phyloP scores from a whole-genome alignment of 768 basidiomycete species.

The Mycena crocata region DNA sequence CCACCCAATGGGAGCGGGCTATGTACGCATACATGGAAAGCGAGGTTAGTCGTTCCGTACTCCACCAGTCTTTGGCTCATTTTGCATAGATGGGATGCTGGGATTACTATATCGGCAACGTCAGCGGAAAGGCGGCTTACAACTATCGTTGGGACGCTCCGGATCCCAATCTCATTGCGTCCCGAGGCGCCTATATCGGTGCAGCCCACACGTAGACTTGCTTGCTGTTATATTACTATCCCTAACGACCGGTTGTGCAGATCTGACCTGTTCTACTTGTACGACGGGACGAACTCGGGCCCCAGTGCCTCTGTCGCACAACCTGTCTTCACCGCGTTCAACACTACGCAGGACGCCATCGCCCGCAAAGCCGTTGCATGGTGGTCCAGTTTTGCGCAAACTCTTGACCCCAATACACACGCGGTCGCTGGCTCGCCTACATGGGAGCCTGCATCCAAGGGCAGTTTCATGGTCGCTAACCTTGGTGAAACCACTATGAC shows the following conservation, averaged over 20 bases:
- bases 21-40: constrained; percentile 39
- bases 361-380: constrained; percentile 33
- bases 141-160: constrained; percentile 38
- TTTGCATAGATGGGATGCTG: constrained; percentile 25
- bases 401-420: constrained; percentile 33
- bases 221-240: not conserved
- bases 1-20: constrained; percentile 36
- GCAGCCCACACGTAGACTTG: constrained; percentile 31
- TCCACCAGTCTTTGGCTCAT: not conserved
- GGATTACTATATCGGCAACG: constrained; percentile 37
- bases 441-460: constrained; percentile 28
- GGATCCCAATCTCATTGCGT: constrained; percentile 32
- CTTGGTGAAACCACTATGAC: constrained; percentile 7
- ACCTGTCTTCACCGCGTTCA: constrained; percentile 34
- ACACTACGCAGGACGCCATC: constrained; percentile 20
- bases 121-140: constrained; percentile 33
- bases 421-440: constrained; percentile 29
- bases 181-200: constrained; percentile 32
- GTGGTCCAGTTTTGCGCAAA: constrained; percentile 34
- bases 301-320: constrained; percentile 34
- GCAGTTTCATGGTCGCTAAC: constrained; percentile 28
- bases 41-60: constrained; percentile 15
- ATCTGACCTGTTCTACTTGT: constrained; percentile 36
- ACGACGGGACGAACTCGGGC: constrained; percentile 37
- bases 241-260: not conserved